Evolutionary conservation across 805 yeast species (phyloP), one percentile per base, ranked within the genome.

Genomic region (Saccharomycopsis sp.): DNA sequence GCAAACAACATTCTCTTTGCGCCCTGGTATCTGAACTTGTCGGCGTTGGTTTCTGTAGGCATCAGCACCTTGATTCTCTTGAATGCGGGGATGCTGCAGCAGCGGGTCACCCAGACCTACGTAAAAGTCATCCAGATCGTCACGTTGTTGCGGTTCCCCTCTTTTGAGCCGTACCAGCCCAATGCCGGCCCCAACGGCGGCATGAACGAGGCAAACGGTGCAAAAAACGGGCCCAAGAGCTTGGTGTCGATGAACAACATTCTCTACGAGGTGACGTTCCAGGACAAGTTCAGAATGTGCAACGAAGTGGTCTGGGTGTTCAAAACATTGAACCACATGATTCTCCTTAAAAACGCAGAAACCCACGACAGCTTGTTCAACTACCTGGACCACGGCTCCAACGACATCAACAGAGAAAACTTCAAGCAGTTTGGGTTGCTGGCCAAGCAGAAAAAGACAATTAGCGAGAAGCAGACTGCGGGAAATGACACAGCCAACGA

Each of bases 301-400:
- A 73, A 75, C 50, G 87, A 83, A 65, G 80, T 85, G 64, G 64
- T 80, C n/a, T 83, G 87, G 88, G 82, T 79, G 1, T 64, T 83
- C 48, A 81, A 80, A 61, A 79, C 77, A 73, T 69, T 81, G 59
- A 81, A 80, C 64, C 80, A 78, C 59, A 74, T 82, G 63, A 68
- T 79, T 51, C 68, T 76, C n/a, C 67, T 79, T 54, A 69, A 81
- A 52, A 68, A 80, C 55, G 67, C 73, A 51, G 76, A 76, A 55
- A 72, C 79, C n/a, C 66, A 73, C 8, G 60, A 66, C 9, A 65
- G 65, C 1, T 67, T 83, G 53, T 57, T 62, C n/a, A 64, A 64
- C 2, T 69, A 78, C 20, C 73, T 74, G 2, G 82, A 81, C 63
- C 83, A 77, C 61, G 85, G 85, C 1, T 71, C 82, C 15, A 68